phyloP scores from a whole-genome alignment of 2,329 filamentous ascomycete species.

The Teratosphaeriaceae sp. region DNA sequence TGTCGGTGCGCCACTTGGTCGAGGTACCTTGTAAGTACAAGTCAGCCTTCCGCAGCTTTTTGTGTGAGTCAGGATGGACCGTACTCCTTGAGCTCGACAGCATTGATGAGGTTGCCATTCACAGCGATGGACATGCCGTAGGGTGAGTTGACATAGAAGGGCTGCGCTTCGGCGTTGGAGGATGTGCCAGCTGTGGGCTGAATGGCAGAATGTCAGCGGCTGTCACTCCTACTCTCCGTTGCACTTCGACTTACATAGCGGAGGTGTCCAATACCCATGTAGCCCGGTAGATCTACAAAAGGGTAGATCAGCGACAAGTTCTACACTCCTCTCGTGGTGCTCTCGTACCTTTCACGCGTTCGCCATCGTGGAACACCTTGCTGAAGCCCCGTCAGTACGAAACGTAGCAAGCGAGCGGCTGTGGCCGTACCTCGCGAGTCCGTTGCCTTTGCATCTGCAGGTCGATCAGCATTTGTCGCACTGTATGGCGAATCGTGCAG shows the following conservation, averaged over 20 bases:
- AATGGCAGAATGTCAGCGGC: not conserved
- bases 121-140: constrained; percentile 77
- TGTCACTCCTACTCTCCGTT: no score
- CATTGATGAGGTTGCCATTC: constrained; percentile 86
- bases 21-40: constrained; percentile 32
- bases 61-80: not conserved
- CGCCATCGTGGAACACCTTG: constrained; percentile 77
- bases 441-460: constrained; percentile 61
- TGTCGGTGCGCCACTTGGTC: constrained; percentile 76
- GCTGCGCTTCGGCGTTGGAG: constrained; percentile 78
- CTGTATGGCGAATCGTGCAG: not conserved
- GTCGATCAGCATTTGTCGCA: constrained; percentile 38
- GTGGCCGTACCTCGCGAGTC: constrained; percentile 52
- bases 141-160: constrained; percentile 83
- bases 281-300: constrained; percentile 69
- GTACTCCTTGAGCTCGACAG: constrained; percentile 60
- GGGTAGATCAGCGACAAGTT: no score
- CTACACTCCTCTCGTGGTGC: no score
- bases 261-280: constrained; percentile 79
- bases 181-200: constrained; percentile 75
- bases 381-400: constrained; percentile 29
- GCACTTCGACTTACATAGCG: constrained; percentile 56
- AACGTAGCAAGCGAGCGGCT: no score
- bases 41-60: not conserved
- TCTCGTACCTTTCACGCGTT: constrained; percentile 34